Conservation (phyloP, 192 early-diverging fungal genomes). For the Backusella tarrabulga region DNA sequence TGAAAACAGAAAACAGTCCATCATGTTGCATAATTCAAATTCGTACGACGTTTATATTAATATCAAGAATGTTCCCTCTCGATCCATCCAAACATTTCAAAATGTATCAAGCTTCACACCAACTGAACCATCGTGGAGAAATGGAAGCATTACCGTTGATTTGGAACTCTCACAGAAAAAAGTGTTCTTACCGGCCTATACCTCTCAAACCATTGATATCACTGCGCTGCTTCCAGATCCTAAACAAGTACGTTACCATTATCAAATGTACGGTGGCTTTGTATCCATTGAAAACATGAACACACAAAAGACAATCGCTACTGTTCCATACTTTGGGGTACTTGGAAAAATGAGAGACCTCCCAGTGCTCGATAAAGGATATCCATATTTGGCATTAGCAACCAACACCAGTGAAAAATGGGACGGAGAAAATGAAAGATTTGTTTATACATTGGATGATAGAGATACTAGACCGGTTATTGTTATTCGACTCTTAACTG, state of each 20-base stretch:
- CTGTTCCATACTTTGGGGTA: slow-evolving; percentile 50
- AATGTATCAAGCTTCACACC: background rate
- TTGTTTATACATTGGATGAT: slow-evolving; percentile 6
- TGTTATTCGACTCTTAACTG: slow-evolving; percentile 18
- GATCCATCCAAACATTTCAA: slow-evolving; percentile 41
- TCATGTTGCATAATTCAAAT: slow-evolving; percentile 45
- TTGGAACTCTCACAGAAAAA: background rate
- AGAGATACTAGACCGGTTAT: slow-evolving; percentile 44
- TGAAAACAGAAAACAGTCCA: slow-evolving; percentile 27
- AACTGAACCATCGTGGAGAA: slow-evolving; percentile 2
- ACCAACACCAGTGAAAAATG: background rate
- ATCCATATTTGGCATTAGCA: slow-evolving; percentile 10
- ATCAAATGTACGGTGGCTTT: slow-evolving; percentile 46
- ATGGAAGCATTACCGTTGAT: slow-evolving; percentile 5
- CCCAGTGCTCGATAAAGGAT: slow-evolving; percentile 34
- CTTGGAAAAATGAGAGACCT: slow-evolving; percentile 44
- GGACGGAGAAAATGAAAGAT: background rate
- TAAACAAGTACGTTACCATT: slow-evolving; percentile 21
- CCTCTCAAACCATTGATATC: slow-evolving; percentile 10
- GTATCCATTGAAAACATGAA: slow-evolving; percentile 23
- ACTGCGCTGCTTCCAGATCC: slow-evolving; percentile 20
- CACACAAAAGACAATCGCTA: slow-evolving; percentile 21
- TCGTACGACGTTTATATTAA: slow-evolving; percentile 35
- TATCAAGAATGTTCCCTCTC: slow-evolving; percentile 36
- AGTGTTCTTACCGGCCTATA: slow-evolving; percentile 12